Evolutionary conservation across 495 filamentous ascomycete species (phyloP), one percentile per base, ranked within the genome.

Genomic region (Aspergillus asperescens): DNA sequence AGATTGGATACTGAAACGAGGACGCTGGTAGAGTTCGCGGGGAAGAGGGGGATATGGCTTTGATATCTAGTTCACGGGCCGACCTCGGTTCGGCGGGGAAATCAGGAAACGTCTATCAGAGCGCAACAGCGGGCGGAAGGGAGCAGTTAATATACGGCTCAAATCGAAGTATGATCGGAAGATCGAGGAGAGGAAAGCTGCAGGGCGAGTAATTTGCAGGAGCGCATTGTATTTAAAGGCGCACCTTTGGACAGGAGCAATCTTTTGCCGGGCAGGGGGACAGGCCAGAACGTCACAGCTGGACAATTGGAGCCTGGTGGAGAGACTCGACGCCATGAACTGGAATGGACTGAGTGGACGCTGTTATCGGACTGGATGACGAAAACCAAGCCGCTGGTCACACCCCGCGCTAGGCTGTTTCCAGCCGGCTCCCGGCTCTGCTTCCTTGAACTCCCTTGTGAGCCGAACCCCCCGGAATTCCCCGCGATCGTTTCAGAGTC

Each of bases 81-180:
- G 43, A 64, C 64, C 64, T 67, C 64, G 64, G 64, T 62, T 62
- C 57, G 56, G 54, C 64, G 64, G 64, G 56, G 63, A 54, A 57
- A 56, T 27, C 40, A 59, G 54, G 55, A 57, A n/a, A n/a, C n/a
- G n/a, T n/a, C n/a, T 13, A 52, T 47, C 39, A 37, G 29, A 38
- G 48, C 5, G 24, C n/a, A 8, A 42, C 37, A 22, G 20, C 10
- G 15, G 28, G 45, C 20, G 44, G 39, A 35, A 38, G 41, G 34
- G 37, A 38, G 22, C 16, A 28, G 23, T 15, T 12, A 16, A 40
- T 49, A 57, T 53, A 48, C 29, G 28, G 28, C 28, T 35, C 15
- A 35, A 15, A 23, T 47, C 24, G 51, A 47, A 25, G 40, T 47
- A 35, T 39, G 29, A 47, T 15, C 35, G 45, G 38, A 18, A 19